Percentiles rank a stretch among this genome's conserved stretches.
Evolutionary conservation across 768 basidiomycete genomes (phyloP).

Genomic region (Crepidotus variabilis): DNA sequence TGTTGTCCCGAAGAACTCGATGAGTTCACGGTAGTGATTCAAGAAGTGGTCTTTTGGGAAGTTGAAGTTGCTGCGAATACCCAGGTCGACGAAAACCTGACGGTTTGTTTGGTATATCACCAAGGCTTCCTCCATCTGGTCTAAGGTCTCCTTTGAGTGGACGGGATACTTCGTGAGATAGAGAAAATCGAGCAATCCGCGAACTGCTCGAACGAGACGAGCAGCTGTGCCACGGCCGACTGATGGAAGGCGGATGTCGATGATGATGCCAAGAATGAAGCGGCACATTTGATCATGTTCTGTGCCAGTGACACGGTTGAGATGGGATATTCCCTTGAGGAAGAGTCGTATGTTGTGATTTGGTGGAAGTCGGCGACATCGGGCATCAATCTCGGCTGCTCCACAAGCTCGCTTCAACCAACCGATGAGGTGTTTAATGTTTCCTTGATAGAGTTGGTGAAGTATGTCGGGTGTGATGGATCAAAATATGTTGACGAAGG

Average conservation of each 20-base stretch:
- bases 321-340: constrained; percentile 30
- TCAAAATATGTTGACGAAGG: constrained; percentile 20
- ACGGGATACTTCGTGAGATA: constrained; percentile 28
- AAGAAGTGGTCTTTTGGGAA: constrained; percentile 31
- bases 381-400: constrained; percentile 2
- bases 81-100: constrained; percentile 11
- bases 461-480: constrained; percentile 30
- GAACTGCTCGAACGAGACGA: constrained; percentile 11
- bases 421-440: constrained; percentile 24
- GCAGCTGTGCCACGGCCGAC: neutral
- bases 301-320: constrained; percentile 33
- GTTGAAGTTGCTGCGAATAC: constrained; percentile 27
- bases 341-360: constrained; percentile 24
- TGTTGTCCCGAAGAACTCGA: constrained; percentile 21
- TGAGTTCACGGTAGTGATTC: constrained; percentile 20
- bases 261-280: constrained; percentile 6
- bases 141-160: constrained; percentile 25
- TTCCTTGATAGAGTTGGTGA: constrained; percentile 31
- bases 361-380: constrained; percentile 1
- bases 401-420: neutral
- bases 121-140: constrained; percentile 8
- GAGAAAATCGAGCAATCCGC: constrained; percentile 20
- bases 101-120: neutral
- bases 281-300: constrained; percentile 31
- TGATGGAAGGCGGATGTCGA: constrained; percentile 5